phyloP scores from a whole-genome alignment of 2,329 filamentous ascomycete genomes.

The Cytospora leucostoma region DNA sequence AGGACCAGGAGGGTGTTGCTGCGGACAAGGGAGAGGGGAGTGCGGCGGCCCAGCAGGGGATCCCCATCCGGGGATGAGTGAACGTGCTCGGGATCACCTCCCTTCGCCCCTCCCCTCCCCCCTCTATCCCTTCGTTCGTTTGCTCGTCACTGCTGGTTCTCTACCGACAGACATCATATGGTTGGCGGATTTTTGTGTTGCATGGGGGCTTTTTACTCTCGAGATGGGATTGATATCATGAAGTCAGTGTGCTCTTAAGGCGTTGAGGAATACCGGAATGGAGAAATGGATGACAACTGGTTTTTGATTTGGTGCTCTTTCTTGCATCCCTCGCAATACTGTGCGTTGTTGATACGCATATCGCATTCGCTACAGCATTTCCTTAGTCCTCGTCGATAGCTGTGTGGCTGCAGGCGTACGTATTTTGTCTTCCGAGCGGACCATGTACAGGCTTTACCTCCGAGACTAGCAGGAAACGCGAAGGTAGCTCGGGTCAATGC shows the following conservation, averaged over 20 bases:
- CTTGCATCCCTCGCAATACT: not conserved
- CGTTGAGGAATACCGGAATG: constrained; percentile 19
- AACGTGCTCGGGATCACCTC: not conserved
- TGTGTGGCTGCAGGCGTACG: constrained; percentile 9
- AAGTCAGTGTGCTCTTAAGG: constrained; percentile 14
- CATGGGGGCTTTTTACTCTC: constrained; percentile 2
- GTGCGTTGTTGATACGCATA: constrained; percentile 16
- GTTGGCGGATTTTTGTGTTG: not conserved
- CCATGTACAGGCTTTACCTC: not conserved
- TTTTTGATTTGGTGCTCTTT: not conserved
- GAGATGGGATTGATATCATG: constrained; percentile 5
- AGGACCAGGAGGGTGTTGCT: constrained; percentile 29
- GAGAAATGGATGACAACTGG: constrained; percentile 17
- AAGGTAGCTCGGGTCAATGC: not conserved
- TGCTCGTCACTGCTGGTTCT: not conserved
- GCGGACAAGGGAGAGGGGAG: constrained; percentile 35
- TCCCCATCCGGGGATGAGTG: constrained; percentile 64
- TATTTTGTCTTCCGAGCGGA: constrained; percentile 3
- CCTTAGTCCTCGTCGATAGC: not conserved
- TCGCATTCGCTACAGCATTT: constrained; percentile 25
- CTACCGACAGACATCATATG: not conserved
- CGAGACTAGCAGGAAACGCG: constrained; percentile 4
- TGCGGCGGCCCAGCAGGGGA: constrained; percentile 44
- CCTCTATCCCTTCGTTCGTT: not conserved
- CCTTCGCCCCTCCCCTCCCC: not conserved